Base-by-base conservation (phyloP, 176 grass and related monocot genomes). In the Paspalum vaginatum region DNA sequence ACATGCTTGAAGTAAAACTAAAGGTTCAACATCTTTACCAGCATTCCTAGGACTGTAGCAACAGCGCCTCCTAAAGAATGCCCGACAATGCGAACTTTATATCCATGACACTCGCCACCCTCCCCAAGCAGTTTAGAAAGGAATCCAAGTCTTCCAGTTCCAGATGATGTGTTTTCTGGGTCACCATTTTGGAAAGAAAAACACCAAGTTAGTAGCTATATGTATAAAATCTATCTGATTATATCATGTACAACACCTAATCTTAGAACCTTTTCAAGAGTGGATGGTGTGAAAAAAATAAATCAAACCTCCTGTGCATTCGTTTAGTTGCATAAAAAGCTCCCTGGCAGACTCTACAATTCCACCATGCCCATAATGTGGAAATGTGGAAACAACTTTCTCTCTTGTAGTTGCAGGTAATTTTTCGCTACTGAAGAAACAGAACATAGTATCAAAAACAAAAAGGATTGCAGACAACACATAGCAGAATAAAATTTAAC, bases 11-110 rank as follows among this genome's bases (percentile, higher is more conserved):
- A 78, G 26, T 60, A 62, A 73, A 32, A 70, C 55, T 74, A 25
- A 73, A 53, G n/a, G 68, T 42, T 55, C 6, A 72, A 40, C 37
- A 78, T 80, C 64, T 91, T 89, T 87, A 98, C 96, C 87, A 91
- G 93, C 42, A 98, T 90, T 84, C 96, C 96, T 57, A 98, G 86
- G 54, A 98, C 81, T 76, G 92, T 82, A 67, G 92, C 96, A 86
- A 95, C 85, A 76, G 96, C 76, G 57, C 92, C 96, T 77, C 96
- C 96, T 86, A 98, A 93, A 83, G 96, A 95, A 89, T 98, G 96
- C 45, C 96, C 92, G 53, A 95, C 90, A 76, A 98, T 41, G 56
- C 78, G 72, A 88, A 98, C 81, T 93, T 88, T 85, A 81, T 98
- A 98, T 84, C 96, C 90, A 77, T 86, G 84, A 53, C 86, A 98